Evolutionary conservation across 257 asterid species (phyloP), one percentile per base, ranked within the genome.

Genomic region (Echites panduratus): DNA sequence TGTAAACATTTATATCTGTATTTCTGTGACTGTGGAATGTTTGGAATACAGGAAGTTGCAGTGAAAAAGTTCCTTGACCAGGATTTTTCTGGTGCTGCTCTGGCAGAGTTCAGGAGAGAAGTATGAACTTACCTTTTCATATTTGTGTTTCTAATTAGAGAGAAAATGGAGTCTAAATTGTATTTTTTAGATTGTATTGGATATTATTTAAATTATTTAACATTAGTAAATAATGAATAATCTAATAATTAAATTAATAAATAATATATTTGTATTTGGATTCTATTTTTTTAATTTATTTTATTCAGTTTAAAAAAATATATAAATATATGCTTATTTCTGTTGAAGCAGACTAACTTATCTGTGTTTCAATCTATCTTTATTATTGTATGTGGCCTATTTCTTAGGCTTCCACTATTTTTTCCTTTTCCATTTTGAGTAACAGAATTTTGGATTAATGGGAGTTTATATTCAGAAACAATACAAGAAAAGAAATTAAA

Each of bases 31-130:
- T 71, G 71, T 79, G 76, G 70, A 63, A 73, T 83, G 75, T 76
- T 69, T 80, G 77, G 78, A 75, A 72, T 29, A 74, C 82, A 95
- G 99, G 98, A 95, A 81, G 99, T 95, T 75, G 99, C 99, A 43
- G 99, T 95, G 80, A 95, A 95, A 86, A 95, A 95, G 85, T 92
- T 95, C 83, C 99, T 95, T 73, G 98, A 95, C 75, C 99, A 95
- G 87, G 99, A 95, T 85, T 95, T 95, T 83, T 95, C 96, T 2
- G 99, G 99, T 79, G 99, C 99, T 56, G 99, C 99, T 70, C 80
- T 95, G 87, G 99, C 90, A 54, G 99, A 95, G 87, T 95, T 95
- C 83, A 92, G 87, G 88, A 86, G 99, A 87, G 99, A 95, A 81
- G 99, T 95, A 87, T 77, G 92, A 53, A 58, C 66, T 66, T 78